Evolutionary conservation across 495 filamentous ascomycete species (phyloP), one percentile per base, ranked within the genome.

Genomic region (Aspergillus sparsus): DNA sequence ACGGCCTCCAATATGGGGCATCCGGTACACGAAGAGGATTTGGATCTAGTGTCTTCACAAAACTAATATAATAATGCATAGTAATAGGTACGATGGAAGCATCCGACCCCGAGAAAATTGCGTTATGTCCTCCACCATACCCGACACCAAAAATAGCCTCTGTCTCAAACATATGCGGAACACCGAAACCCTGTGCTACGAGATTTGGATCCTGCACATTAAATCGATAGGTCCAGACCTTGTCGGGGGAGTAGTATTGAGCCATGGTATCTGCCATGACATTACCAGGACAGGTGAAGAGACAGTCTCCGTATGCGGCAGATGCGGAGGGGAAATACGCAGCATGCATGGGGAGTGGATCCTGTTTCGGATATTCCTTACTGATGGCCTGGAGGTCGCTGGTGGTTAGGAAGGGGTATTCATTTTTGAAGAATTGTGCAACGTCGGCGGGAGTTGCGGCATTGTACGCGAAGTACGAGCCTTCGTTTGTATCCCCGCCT

Each of bases 401-500:
- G 0, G 60, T 27, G 4, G 69, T 82, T 5, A 90, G 63, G 8
- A 74, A 71, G 0, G 88, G 85, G 53, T 86, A 89, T 52, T 90
- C 82, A 57, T 82, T 77, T 41, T 74, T 72, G 44, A 92, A 69
- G 67, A 89, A 92, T 44, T 67, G 66, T 8, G 70, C 59, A 3
- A 79, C 69, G 58, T 87, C 76, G 6, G 74, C 51, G 6, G 69
- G 70, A 13, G 65, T 74, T 15, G 75, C 74, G 32, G 67, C 71
- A 32, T 70, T 73, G 5, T 82, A 82, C 2, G 80, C 82, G 65
- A 90, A 90, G 13, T 72, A 62, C 0, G 81, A 82, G 8, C 87
- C 88, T 62, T 89, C 88, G 66, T 91, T 84, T 31, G 84, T 87
- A 60, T 83, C 80, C 61, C 86, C 82, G 36, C 88, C 87, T 47